A percentile compares a stretch with the other conserved stretches of the same genome.
Evolutionary conservation across 371 early-diverging fungal genomes (phyloP).

Genomic region (Lichtheimia hyalospora): DNA sequence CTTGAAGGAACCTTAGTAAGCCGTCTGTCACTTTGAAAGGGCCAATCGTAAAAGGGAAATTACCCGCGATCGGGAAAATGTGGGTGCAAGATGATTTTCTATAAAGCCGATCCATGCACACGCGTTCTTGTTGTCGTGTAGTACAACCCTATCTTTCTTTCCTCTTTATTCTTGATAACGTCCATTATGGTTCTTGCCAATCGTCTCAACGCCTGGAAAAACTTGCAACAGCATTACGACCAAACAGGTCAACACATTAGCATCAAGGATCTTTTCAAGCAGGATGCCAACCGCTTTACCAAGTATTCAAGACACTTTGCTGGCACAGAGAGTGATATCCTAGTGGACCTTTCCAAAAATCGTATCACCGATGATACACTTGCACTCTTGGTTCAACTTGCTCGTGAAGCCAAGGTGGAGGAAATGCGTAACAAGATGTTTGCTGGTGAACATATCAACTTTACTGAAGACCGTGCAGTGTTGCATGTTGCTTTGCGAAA

Average conservation of each 20-base stretch:
- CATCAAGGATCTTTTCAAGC: conserved; percentile 77
- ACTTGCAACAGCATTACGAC: conserved; percentile 86
- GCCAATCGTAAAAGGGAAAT: too few relatives aligned
- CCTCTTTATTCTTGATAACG: too few relatives aligned
- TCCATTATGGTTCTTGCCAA: conserved; percentile 66
- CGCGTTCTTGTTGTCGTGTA: too few relatives aligned
- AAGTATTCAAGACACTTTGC: conserved; percentile 76
- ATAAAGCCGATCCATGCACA: too few relatives aligned
- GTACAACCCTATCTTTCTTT: too few relatives aligned
- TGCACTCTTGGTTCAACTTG: conserved; percentile 76
- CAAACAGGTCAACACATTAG: conserved; percentile 70
- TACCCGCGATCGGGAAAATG: too few relatives aligned
- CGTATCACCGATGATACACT: conserved; percentile 81
- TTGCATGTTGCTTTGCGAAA: conserved; percentile 97
- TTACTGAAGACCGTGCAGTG: conserved; percentile 97
- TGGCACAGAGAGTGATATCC: conserved; percentile 67
- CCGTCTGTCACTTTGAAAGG: too few relatives aligned
- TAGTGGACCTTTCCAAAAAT: conserved; percentile 96
- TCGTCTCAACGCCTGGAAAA: conserved; percentile 78
- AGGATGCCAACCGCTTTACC: conserved; percentile 75
- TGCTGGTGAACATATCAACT: conserved; percentile 93
- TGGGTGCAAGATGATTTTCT: too few relatives aligned
- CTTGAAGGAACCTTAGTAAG: too few relatives aligned
- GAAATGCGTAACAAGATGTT: conserved; percentile 92
- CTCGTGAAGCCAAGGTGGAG: conserved; percentile 83